These are phyloP conservation scores for Fusarium graminum DNA, from an alignment of 2,329 filamentous ascomycete species.

Conservation along the genomic window DNA sequence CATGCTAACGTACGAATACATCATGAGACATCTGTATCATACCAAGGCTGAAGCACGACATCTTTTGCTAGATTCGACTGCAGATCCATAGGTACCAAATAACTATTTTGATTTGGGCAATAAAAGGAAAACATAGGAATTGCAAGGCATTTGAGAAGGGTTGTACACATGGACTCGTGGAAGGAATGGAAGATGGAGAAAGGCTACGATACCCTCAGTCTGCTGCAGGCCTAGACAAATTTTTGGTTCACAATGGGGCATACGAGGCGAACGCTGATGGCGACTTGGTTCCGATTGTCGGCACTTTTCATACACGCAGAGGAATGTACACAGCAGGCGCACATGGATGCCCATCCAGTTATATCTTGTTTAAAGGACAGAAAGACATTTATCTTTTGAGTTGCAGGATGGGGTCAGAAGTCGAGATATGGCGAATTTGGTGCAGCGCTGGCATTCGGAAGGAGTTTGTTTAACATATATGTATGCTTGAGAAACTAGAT, in stretches of 20 bases:
- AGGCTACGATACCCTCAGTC: constrained; percentile 55
- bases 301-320: constrained; percentile 32
- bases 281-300: constrained; percentile 36
- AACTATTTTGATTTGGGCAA: constrained; percentile 7
- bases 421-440: constrained; percentile 30
- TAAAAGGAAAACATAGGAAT: constrained; percentile 22
- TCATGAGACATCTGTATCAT: constrained; percentile 67
- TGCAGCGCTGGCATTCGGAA: constrained; percentile 34
- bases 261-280: constrained; percentile 29
- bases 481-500: constrained; percentile 34
- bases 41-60: constrained; percentile 57
- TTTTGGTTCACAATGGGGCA: constrained; percentile 45
- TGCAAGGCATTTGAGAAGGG: constrained; percentile 22
- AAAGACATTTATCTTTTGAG: constrained; percentile 15
- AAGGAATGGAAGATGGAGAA: constrained; percentile 36
- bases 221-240: constrained; percentile 55
- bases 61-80: constrained; percentile 33
- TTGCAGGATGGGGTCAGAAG: constrained; percentile 27
- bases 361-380: constrained; percentile 27
- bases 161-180: constrained; percentile 40
- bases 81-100: constrained; percentile 33
- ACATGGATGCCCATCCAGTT: constrained; percentile 31
- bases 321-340: constrained; percentile 36
- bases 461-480: constrained; percentile 37
- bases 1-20: constrained; percentile 95